Conservation (phyloP, 306 rosid species). For the Rubus idaeus region DNA sequence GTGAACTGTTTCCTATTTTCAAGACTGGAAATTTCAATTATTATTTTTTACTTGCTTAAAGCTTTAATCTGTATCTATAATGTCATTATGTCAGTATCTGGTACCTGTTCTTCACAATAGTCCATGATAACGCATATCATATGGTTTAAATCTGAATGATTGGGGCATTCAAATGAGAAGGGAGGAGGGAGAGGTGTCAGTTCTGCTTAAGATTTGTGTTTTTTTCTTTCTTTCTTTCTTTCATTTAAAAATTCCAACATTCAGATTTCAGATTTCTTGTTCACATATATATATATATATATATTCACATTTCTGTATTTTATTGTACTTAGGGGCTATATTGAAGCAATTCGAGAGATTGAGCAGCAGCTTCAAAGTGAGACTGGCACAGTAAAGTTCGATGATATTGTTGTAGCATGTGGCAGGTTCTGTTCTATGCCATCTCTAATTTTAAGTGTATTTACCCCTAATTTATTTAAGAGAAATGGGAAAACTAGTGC, state of each 20-base stretch:
- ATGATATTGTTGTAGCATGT: constrained; percentile 92
- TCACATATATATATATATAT: too few relatives aligned
- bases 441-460: constrained; percentile 8
- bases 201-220: not conserved
- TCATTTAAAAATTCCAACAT: not conserved
- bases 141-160: not conserved
- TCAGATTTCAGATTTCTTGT: constrained; percentile 10
- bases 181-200: not conserved
- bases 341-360: constrained; percentile 76
- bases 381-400: constrained; percentile 51
- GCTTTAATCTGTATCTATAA: too few relatives aligned
- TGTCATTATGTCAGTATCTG: too few relatives aligned
- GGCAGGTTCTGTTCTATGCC: constrained; percentile 67
- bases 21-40: too few relatives aligned
- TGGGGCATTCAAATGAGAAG: not conserved
- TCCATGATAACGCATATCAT: not conserved
- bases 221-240: not conserved
- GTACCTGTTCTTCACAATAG: too few relatives aligned
- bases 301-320: not conserved
- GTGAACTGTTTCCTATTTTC: too few relatives aligned
- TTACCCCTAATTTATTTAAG: too few relatives aligned
- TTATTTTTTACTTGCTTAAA: too few relatives aligned
- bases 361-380: constrained; percentile 73
- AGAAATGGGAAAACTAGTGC: too few relatives aligned
- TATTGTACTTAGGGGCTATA: constrained; percentile 73